phyloP scores from a whole-genome alignment of 805 yeast genomes.

The Candida morakotiae region DNA sequence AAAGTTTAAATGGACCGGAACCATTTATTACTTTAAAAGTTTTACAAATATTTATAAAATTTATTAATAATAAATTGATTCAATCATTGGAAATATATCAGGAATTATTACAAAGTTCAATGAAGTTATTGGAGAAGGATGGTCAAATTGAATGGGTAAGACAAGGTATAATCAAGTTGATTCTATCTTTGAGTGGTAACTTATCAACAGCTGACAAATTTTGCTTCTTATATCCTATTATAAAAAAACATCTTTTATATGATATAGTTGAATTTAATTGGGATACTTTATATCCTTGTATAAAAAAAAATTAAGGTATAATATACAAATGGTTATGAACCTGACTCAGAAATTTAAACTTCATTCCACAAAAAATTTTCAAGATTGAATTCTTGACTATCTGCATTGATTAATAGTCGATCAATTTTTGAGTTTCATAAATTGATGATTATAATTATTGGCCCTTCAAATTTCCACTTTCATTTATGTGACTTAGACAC shows the following conservation, averaged over 20 bases:
- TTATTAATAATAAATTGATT: conserved; percentile 28
- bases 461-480: too few relatives aligned
- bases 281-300: conserved; percentile 61
- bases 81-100: conserved; percentile 35
- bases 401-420: too few relatives aligned
- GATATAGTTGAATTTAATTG: conserved; percentile 69
- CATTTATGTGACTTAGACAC: too few relatives aligned
- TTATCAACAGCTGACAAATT: conserved; percentile 74
- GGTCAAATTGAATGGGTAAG: conserved; percentile 80
- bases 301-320: conserved; percentile 37
- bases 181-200: conserved; percentile 58
- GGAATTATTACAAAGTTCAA: conserved; percentile 28
- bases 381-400: too few relatives aligned
- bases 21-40: conserved; percentile 76
- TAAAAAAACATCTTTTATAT: conserved; percentile 70
- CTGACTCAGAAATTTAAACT: too few relatives aligned
- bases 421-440: too few relatives aligned
- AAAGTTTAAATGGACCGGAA: conserved; percentile 79
- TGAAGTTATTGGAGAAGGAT: conserved; percentile 62
- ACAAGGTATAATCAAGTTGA: conserved; percentile 58
- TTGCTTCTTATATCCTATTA: conserved; percentile 78
- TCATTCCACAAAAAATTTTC: too few relatives aligned
- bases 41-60: conserved; percentile 37
- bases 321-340: too few relatives aligned
- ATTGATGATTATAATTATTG: too few relatives aligned